Evolutionary conservation across 768 basidiomycete genomes (phyloP), one percentile per base, ranked within the genome.

Genomic region (Tylopilus sp.): DNA sequence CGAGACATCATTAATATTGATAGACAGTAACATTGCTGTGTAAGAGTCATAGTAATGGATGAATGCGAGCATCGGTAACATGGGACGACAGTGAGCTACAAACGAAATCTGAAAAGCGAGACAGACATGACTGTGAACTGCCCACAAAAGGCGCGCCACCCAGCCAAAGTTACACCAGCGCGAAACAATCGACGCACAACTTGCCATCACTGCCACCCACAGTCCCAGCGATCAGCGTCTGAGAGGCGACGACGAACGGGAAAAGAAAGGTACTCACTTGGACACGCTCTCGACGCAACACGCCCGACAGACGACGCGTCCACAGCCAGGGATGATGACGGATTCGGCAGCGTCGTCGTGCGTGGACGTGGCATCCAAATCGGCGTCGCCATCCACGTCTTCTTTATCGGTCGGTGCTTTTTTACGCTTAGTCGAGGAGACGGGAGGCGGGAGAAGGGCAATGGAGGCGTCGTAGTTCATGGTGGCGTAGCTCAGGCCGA

Each of bases 281-380:
- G 55, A 52, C 3, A 66, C 59, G 46, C 66, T 73, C 58, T 74
- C 73, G 31, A 73, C 50, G 24, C 71, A 73, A 33, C 73, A 74
- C 29, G 61, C 59, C 17, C 66, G 60, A 47, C 73, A 74, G 25
- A 74, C 61, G 42, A 59, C 53, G 25, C 71, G 68, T 47, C 71
- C 74, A 49, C 73, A 74, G 13, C 73, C 73, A 1, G 65, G 53
- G 25, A 70, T 29, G 37, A 68, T 42, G 12, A 53, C 44, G 4
- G 61, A 38, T 2, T 55, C 59, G 9, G 48, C 30, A 17, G n/a
- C 42, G 36, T 57, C 41, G 19, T 16, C 38, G 45, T 58, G 38
- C 12, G 24, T 19, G 4, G 30, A 41, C n/a, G 36, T 17, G n/a
- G 22, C 16, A 24, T 59, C 54, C n/a, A 24, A 31, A 6, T 28